Conservation (phyloP, 768 basidiomycete genomes). For the Leccinum fibrillosum region DNA sequence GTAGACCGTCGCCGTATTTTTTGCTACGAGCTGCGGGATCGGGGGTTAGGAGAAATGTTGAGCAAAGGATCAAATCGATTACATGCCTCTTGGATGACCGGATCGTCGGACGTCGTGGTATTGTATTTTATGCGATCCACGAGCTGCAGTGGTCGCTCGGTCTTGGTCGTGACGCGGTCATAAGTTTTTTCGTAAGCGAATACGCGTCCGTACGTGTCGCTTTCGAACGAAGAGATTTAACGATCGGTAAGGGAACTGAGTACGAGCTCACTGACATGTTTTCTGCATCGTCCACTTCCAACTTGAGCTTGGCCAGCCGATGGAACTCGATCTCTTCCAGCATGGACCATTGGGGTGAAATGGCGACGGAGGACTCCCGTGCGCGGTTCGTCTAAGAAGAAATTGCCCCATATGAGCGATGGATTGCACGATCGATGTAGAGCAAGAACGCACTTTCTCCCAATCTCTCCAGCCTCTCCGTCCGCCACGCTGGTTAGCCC, state of each 20-base stretch:
- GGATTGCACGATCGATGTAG: neutral
- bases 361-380: conserved; percentile 91
- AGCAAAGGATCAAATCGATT: neutral
- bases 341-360: conserved; percentile 91
- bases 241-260: neutral
- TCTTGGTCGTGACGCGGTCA: conserved; percentile 93
- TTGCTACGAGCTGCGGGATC: conserved; percentile 62
- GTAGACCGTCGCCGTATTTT: conserved; percentile 82
- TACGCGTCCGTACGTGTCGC: conserved; percentile 84
- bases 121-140: conserved; percentile 97
- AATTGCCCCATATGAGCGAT: conserved; percentile 2
- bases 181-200: conserved; percentile 93
- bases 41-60: neutral
- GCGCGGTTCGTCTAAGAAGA: conserved; percentile 64
- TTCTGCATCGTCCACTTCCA: conserved; percentile 93
- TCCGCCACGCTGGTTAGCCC: conserved; percentile 32
- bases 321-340: conserved; percentile 97
- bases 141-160: conserved; percentile 85
- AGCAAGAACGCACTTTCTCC: conserved; percentile 68
- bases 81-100: conserved; percentile 85
- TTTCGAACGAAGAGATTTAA: conserved; percentile 29
- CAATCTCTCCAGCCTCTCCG: conserved; percentile 87
- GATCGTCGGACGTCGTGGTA: conserved; percentile 96
- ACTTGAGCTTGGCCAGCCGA: conserved; percentile 82
- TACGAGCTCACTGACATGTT: conserved; percentile 61